Evolutionary conservation across 2,329 filamentous ascomycete species (phyloP).

Genomic region (Endothia cerciana): DNA sequence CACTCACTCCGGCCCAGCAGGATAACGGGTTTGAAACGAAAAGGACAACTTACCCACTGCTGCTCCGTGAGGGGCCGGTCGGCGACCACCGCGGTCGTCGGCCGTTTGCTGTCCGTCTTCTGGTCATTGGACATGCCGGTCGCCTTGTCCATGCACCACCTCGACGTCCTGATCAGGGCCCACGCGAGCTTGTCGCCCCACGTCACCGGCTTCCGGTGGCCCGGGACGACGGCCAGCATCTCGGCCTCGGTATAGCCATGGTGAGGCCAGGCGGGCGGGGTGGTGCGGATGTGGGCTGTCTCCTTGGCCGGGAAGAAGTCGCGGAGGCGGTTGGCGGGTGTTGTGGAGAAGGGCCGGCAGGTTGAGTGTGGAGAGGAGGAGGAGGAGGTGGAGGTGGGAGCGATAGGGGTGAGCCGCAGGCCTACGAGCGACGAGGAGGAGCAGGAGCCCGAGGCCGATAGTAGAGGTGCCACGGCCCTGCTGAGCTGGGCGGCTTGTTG

Average conservation of each 20-base stretch:
- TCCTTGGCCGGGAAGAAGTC: constrained; percentile 67
- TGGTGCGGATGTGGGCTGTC: constrained; percentile 64
- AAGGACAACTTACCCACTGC: constrained; percentile 67
- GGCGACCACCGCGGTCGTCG: constrained; percentile 57
- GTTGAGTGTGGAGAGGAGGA: constrained; percentile 30
- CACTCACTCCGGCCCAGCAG: too few relatives aligned
- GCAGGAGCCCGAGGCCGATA: constrained; percentile 25
- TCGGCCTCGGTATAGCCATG: constrained; percentile 77
- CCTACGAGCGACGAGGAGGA: constrained; percentile 28
- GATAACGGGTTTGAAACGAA: not conserved
- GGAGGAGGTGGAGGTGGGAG: constrained; percentile 33
- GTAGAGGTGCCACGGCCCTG: constrained; percentile 30
- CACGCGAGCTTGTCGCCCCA: constrained; percentile 81
- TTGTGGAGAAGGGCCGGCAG: constrained; percentile 54
- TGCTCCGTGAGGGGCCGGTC: constrained; percentile 73
- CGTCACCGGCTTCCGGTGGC: constrained; percentile 74
- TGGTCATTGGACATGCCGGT: constrained; percentile 78
- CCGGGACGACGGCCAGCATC: constrained; percentile 74
- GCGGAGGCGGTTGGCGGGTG: constrained; percentile 48
- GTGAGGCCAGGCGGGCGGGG: constrained; percentile 70
- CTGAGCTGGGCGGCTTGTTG: constrained; percentile 35
- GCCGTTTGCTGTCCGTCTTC: constrained; percentile 61
- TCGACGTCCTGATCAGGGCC: constrained; percentile 72
- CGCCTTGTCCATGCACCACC: constrained; percentile 79
- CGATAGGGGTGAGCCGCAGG: constrained; percentile 34